Percentiles rank a stretch among this genome's conserved stretches.
Conservation (phyloP, 2,329 filamentous ascomycete genomes). For the Talaromyces sp. region DNA sequence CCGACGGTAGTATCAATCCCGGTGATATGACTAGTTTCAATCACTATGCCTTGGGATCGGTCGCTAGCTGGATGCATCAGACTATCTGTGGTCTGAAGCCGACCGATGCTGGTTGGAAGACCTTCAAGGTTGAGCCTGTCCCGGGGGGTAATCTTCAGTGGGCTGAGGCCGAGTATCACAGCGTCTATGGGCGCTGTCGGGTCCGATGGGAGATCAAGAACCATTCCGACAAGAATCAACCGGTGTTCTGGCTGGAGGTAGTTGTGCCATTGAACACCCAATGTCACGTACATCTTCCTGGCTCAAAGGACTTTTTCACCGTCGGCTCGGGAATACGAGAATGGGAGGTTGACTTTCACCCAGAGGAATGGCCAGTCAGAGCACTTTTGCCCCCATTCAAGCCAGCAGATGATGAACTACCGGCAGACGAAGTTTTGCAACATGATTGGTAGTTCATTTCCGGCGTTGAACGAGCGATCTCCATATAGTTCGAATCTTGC, state of each 20-base stretch:
- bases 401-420: neutral
- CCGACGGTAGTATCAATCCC: slow-evolving; percentile 36
- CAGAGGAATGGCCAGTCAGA: neutral
- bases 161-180: neutral
- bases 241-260: neutral
- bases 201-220: slow-evolving; percentile 3
- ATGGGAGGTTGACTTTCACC: neutral
- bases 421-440: neutral
- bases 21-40: slow-evolving; percentile 43
- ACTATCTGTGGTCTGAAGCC: slow-evolving; percentile 32
- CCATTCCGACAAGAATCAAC: neutral
- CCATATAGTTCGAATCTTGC: neutral
- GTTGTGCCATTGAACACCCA: neutral
- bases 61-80: slow-evolving; percentile 38
- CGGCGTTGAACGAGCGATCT: neutral
- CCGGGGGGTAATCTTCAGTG: slow-evolving; percentile 26
- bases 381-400: neutral
- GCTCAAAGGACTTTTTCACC: neutral
- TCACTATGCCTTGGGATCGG: slow-evolving; percentile 40
- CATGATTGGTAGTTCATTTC: neutral
- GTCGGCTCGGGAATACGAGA: neutral
- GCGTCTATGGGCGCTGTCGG: neutral
- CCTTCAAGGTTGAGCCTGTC: slow-evolving; percentile 26
- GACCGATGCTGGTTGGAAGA: slow-evolving; percentile 32
- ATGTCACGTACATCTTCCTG: neutral